phyloP scores from a whole-genome alignment of 1,139 yeast genomes.

The Debaryomyces sp. region DNA sequence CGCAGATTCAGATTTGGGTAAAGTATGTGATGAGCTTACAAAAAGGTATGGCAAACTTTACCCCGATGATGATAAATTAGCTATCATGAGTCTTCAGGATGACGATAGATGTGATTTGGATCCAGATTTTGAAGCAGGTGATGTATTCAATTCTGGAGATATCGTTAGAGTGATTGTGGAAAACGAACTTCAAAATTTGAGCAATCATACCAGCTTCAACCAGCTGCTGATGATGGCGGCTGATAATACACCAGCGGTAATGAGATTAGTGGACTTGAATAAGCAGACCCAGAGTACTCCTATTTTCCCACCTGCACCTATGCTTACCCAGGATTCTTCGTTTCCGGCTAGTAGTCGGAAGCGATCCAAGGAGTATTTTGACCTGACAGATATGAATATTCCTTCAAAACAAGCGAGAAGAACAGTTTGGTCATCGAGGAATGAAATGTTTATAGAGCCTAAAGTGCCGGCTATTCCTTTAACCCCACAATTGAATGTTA shows the following conservation, averaged over 20 bases:
- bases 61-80: constrained; percentile 57
- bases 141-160: constrained; percentile 61
- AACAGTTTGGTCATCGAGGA: constrained; percentile 12
- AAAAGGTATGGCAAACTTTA: constrained; percentile 60
- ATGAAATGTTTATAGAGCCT: background rate
- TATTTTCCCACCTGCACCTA: constrained; percentile 24
- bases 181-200: constrained; percentile 27
- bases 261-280: constrained; percentile 9
- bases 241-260: constrained; percentile 10
- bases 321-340: constrained; percentile 17
- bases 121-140: constrained; percentile 67
- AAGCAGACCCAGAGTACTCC: constrained; percentile 24
- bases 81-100: constrained; percentile 64
- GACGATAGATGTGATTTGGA: constrained; percentile 70
- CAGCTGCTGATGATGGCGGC: background rate
- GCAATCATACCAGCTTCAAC: background rate
- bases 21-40: constrained; percentile 52
- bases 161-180: constrained; percentile 57
- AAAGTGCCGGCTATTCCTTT: background rate
- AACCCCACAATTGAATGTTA: constrained; percentile 11
- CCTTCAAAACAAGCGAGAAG: constrained; percentile 24
- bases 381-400: constrained; percentile 26
- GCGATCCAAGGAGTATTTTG: constrained; percentile 30
- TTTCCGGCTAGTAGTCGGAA: constrained; percentile 24
- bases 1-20: constrained; percentile 44